Percentiles rank a stretch among this genome's conserved stretches.
Conservation (phyloP, 495 filamentous ascomycete species). For the Talaromyces nanjingensis region DNA sequence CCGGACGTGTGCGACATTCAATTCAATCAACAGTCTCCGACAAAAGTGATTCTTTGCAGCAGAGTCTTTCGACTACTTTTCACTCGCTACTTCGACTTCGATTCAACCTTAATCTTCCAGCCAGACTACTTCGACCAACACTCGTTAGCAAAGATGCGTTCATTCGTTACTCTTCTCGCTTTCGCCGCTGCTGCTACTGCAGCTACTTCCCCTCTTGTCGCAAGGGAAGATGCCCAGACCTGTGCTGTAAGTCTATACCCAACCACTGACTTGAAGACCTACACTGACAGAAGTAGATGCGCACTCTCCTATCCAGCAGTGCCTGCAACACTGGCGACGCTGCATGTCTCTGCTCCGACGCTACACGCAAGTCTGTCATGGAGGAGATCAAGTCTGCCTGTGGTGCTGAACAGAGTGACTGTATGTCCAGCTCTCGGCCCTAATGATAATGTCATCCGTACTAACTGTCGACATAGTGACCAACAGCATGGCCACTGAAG, state of each 20-base stretch:
- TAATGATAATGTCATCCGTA: too few species aligned
- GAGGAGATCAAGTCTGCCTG: slow-evolving; percentile 8
- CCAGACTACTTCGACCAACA: neutral
- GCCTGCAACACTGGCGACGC: slow-evolving; percentile 9
- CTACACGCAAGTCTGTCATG: slow-evolving; percentile 2
- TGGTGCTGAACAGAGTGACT: slow-evolving; percentile 6
- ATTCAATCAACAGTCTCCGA: neutral
- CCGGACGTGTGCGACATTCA: neutral
- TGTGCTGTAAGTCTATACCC: neutral
- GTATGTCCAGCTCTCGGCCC: too few species aligned
- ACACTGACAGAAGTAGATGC: neutral
- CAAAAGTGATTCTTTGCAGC: neutral
- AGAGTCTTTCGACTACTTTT: neutral
- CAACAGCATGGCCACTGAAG: neutral
- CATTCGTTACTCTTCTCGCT: slow-evolving; percentile 12
- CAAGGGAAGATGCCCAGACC: slow-evolving; percentile 2
- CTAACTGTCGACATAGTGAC: neutral
- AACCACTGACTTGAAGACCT: neutral
- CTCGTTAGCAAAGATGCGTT: slow-evolving; percentile 10
- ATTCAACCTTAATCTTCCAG: neutral
- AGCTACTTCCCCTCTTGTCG: neutral
- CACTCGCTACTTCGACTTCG: neutral
- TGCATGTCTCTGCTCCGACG: slow-evolving; percentile 9
- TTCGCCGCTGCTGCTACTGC: slow-evolving; percentile 13
- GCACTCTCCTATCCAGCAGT: slow-evolving; percentile 1